Evolutionary conservation across 2,329 filamentous ascomycete species (phyloP), one percentile per base, ranked within the genome.

Genomic region (Colletotrichum falcatum): DNA sequence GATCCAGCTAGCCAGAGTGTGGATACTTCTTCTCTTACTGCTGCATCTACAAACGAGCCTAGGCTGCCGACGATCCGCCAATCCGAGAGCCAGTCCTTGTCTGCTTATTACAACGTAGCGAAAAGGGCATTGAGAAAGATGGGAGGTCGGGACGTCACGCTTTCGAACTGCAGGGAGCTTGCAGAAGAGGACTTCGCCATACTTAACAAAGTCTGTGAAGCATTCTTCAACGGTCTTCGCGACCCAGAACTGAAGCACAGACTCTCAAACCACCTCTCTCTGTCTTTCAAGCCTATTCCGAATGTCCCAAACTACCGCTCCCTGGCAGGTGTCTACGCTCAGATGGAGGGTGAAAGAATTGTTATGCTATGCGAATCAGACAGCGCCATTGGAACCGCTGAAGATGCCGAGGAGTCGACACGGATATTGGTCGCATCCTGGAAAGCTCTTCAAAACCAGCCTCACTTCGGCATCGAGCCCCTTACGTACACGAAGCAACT

Each of bases 261-360:
- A 6, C 77, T 91, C 3, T 73, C 80, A 46, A 75, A 72, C 5
- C 87, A 84, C 63, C 81, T 79, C n/a, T 88, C 88, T 2, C 81
- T 90, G 8, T 76, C 79, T 7, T 82, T 82, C 37, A 77, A 76
- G 18, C 71, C 77, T 11, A 61, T 71, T 1, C 64, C 76, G 0
- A 75, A 76, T 2, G 61, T 72, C 2, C 73, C 78, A 7, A 78
- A 77, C 60, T 78, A 81, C 66, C 84, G 86, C 48, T 87, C 88
- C 4, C 82, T 91, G 0, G 78, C 81, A n/a, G 87, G 87, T 0
- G 82, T 89, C 2, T 84, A 81, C 70, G 83, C 80, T 18, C 87
- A 90, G 72, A 78, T 84, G 2, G 89, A 91, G 74, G 89, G 89
- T 9, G 89, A 91, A 74, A 79, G 80, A 26, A 76, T 89, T 28